These are phyloP conservation scores for Tylopilus rubrobrunneus DNA, from an alignment of 768 basidiomycete genomes.

Conservation along the genomic window DNA sequence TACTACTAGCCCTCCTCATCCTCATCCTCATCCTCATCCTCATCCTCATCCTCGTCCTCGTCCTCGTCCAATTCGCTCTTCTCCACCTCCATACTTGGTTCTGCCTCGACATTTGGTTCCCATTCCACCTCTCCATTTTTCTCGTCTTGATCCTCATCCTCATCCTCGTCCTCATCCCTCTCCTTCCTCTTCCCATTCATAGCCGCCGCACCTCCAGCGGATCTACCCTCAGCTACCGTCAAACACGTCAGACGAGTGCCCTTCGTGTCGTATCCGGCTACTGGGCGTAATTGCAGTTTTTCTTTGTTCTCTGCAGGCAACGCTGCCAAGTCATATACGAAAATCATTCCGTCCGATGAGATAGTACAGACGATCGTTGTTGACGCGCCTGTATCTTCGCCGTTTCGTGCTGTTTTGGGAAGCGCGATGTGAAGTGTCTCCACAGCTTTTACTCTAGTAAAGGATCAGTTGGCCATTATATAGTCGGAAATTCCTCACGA, in stretches of 20 bases:
- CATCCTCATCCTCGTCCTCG: constrained; percentile 8
- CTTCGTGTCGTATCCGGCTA: constrained; percentile 76
- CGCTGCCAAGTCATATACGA: constrained; percentile 65
- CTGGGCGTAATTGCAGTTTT: constrained; percentile 44
- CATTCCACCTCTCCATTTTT: constrained; percentile 33
- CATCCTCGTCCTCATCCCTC: constrained; percentile 26
- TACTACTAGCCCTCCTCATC: too few relatives aligned
- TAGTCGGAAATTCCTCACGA: neutral
- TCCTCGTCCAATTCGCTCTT: constrained; percentile 31
- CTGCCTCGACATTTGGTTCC: constrained; percentile 17
- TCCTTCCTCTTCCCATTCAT: constrained; percentile 37
- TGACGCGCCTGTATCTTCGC: constrained; percentile 25
- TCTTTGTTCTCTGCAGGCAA: constrained; percentile 35
- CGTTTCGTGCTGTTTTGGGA: constrained; percentile 30
- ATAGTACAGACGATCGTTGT: constrained; percentile 71
- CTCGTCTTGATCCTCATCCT: constrained; percentile 13
- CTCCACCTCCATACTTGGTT: constrained; percentile 12
- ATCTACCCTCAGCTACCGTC: constrained; percentile 51
- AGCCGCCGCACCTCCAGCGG: constrained; percentile 10
- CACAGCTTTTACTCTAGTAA: constrained; percentile 72
- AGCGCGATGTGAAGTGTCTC: constrained; percentile 62
- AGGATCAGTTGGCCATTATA: neutral
- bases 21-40: neutral
- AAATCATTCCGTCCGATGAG: constrained; percentile 88
- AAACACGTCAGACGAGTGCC: constrained; percentile 82